Percentiles rank a stretch among this genome's conserved stretches.
These are phyloP conservation scores for Colletotrichum chrysophilum DNA, from an alignment of 2,329 filamentous ascomycete genomes.

Conservation along the genomic window DNA sequence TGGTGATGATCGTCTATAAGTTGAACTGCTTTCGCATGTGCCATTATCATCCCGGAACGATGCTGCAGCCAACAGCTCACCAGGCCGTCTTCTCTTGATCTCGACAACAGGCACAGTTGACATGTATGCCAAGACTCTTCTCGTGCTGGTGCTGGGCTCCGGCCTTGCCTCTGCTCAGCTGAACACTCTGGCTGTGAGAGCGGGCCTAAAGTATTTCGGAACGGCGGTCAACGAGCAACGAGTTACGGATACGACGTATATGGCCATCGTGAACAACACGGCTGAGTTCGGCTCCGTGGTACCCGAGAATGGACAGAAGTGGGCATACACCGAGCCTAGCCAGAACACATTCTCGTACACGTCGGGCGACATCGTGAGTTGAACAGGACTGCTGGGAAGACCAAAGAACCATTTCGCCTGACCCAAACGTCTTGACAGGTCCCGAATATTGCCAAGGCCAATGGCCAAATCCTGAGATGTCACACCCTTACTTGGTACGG, in stretches of 20 bases:
- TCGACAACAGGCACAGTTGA: not conserved
- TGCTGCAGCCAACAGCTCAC: not conserved
- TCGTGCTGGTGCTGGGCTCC: constrained; percentile 13
- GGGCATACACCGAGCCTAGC: constrained; percentile 33
- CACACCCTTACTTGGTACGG: constrained; percentile 62
- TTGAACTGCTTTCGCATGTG: not conserved
- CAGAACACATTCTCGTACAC: constrained; percentile 12
- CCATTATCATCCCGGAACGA: not conserved
- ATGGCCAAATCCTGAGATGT: constrained; percentile 62
- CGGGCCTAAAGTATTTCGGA: constrained; percentile 64
- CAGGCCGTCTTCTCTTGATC: not conserved
- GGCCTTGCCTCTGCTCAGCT: constrained; percentile 39
- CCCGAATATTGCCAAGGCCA: constrained; percentile 49
- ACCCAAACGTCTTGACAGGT: constrained; percentile 27
- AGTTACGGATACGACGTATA: constrained; percentile 53
- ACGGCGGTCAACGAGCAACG: constrained; percentile 58
- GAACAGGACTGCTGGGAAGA: not conserved
- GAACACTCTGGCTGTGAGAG: constrained; percentile 52
- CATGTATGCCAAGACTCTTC: constrained; percentile 22
- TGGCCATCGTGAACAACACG: constrained; percentile 55
- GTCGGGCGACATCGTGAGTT: constrained; percentile 15
- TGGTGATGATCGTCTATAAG: not conserved
- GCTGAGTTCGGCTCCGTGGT: constrained; percentile 67
- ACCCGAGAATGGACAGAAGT: constrained; percentile 65
- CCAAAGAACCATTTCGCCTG: not conserved